phyloP scores from a whole-genome alignment of 306 rosid species.

The Sicyos baderoa region DNA sequence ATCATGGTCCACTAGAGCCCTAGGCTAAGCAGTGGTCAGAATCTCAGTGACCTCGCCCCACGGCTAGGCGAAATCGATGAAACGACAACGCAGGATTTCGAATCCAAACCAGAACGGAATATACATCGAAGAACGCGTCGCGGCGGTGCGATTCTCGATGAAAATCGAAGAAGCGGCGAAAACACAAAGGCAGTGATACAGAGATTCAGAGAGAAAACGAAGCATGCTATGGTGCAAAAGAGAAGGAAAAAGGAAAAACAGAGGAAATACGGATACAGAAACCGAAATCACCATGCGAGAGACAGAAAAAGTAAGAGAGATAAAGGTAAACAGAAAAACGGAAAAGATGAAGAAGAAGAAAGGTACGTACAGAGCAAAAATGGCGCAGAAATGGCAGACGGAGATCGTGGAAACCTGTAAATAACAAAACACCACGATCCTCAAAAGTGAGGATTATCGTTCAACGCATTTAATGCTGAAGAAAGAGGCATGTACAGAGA shows the following conservation, averaged over 20 bases:
- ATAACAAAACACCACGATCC: constrained; percentile 37
- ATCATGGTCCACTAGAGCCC: neutral
- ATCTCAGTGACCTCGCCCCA: neutral
- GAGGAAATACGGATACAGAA: too few relatives aligned
- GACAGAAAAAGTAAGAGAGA: constrained; percentile 1
- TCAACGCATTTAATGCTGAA: constrained; percentile 25
- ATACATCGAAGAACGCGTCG: neutral
- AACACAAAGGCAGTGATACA: neutral
- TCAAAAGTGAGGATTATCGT: constrained; percentile 1
- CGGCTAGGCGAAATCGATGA: too few relatives aligned
- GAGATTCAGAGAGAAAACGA: neutral
- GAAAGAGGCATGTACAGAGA: neutral
- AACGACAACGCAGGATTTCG: too few relatives aligned
- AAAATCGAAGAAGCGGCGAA: neutral
- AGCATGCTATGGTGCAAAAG: neutral
- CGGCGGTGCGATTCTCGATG: neutral
- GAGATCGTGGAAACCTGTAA: constrained; percentile 21
- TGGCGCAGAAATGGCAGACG: constrained; percentile 30
- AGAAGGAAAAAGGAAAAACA: too few relatives aligned
- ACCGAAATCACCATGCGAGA: neutral
- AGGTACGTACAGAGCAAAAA: constrained; percentile 14
- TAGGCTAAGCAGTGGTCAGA: neutral
- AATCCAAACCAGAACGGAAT: neutral
- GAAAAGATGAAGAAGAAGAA: neutral
- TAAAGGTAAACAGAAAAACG: constrained; percentile 7